These are phyloP conservation scores for Fraxinus floribunda DNA, from an alignment of 305 asterid genomes.

Conservation along the genomic window DNA sequence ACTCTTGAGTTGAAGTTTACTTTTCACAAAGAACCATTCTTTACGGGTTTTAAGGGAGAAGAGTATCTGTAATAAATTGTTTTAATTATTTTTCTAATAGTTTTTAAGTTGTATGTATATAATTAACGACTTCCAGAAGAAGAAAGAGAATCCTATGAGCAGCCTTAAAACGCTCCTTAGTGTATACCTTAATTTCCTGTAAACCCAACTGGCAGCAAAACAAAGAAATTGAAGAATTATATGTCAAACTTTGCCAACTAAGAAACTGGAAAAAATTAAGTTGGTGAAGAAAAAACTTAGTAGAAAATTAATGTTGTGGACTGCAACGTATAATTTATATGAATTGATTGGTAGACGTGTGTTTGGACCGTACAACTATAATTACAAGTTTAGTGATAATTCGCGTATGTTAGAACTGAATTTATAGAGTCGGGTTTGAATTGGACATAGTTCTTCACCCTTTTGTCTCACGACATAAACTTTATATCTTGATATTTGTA, in stretches of 20 bases:
- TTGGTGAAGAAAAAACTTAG: background rate
- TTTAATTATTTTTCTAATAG: background rate
- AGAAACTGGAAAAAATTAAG: background rate
- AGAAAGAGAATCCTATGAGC: background rate
- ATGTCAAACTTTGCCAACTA: conserved; percentile 1
- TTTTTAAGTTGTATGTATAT: background rate
- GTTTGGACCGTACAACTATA: background rate
- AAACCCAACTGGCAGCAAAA: background rate
- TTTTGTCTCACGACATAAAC: too few species aligned
- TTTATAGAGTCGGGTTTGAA: background rate
- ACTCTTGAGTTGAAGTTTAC: background rate
- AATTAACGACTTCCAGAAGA: background rate
- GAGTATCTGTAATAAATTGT: conserved; percentile 12
- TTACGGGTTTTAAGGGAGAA: background rate
- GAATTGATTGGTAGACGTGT: background rate
- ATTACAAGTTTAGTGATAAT: background rate
- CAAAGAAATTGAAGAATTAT: background rate
- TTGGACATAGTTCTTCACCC: too few species aligned
- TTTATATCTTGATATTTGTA: too few species aligned
- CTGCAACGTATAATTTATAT: background rate
- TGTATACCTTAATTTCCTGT: background rate
- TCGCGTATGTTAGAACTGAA: background rate
- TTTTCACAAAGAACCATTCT: background rate
- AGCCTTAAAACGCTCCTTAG: background rate
- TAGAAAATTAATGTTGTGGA: background rate